Evolutionary conservation across 345 rosid species (phyloP).

Genomic region (Citrus trifoliata): DNA sequence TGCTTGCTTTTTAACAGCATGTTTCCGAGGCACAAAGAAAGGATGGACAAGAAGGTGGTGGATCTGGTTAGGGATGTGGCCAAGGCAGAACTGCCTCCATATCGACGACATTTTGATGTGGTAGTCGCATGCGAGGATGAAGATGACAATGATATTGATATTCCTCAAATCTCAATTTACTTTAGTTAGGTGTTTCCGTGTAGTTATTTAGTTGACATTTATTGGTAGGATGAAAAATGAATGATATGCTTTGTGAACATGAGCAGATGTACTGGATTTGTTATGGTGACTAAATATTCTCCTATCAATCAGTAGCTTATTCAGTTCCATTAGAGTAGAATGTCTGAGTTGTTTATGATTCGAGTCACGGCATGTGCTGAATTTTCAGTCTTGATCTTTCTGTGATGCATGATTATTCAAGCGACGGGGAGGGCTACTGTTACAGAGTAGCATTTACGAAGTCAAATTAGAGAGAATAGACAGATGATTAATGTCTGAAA

Average conservation of each 20-base stretch:
- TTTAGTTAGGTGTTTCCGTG: slow-evolving; percentile 18
- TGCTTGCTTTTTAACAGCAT: slow-evolving; percentile 77
- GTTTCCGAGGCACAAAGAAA: slow-evolving; percentile 76
- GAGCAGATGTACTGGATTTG: neutral
- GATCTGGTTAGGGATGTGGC: slow-evolving; percentile 83
- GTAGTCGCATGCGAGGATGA: slow-evolving; percentile 91
- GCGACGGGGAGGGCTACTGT: no score
- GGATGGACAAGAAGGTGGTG: slow-evolving; percentile 83
- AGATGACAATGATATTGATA: slow-evolving; percentile 79
- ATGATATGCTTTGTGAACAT: neutral
- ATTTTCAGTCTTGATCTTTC: neutral
- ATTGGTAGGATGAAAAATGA: neutral
- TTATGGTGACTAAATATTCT: neutral
- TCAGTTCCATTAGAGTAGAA: neutral
- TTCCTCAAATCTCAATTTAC: slow-evolving; percentile 77
- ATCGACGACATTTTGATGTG: slow-evolving; percentile 66
- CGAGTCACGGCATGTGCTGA: neutral
- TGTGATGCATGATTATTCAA: neutral
- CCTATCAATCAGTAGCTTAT: neutral
- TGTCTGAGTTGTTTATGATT: neutral
- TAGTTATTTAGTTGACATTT: neutral
- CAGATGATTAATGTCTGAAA: no score
- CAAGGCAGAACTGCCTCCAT: slow-evolving; percentile 66
- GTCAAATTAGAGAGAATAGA: no score
- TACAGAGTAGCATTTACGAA: no score